Evolutionary conservation across 2,329 filamentous ascomycete species (phyloP).

Genomic region (Macrophomina pseudophaseolina): DNA sequence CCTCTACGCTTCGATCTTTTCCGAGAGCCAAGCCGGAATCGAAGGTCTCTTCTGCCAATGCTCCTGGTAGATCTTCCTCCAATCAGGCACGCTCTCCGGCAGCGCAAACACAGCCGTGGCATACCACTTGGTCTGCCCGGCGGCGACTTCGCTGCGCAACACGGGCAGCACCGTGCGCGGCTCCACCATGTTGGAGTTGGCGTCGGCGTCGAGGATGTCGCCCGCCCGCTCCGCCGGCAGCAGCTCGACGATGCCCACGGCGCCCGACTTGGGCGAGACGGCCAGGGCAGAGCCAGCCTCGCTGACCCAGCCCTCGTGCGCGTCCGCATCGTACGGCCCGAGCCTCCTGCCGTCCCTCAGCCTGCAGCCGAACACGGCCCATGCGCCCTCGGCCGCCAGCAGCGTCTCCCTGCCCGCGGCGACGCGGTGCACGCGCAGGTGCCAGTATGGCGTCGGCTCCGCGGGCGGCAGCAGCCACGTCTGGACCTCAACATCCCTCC

Average conservation of each 20-base stretch:
- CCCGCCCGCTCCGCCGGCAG: constrained; percentile 54
- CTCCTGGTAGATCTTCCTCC: constrained; percentile 28
- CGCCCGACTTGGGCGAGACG: constrained; percentile 56
- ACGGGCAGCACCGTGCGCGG: constrained; percentile 74
- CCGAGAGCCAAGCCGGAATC: constrained; percentile 35
- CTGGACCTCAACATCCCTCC: constrained; percentile 68
- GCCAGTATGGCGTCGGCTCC: constrained; percentile 69
- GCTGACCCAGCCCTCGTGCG: constrained; percentile 46
- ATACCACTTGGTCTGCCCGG: constrained; percentile 68
- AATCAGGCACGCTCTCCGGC: constrained; percentile 46
- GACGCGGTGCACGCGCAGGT: constrained; percentile 69
- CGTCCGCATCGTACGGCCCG: constrained; percentile 44
- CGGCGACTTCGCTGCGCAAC: constrained; percentile 65
- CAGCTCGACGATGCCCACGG: constrained; percentile 57
- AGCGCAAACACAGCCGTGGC: constrained; percentile 74
- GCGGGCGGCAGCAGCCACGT: constrained; percentile 70
- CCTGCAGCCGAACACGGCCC: constrained; percentile 69
- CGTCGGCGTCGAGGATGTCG: constrained; percentile 71
- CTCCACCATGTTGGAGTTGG: constrained; percentile 78
- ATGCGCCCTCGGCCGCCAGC: constrained; percentile 75
- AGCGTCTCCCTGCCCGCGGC: constrained; percentile 61
- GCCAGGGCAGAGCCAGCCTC: constrained; percentile 39
- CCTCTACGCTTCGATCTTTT: constrained; percentile 26
- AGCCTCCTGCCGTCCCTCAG: constrained; percentile 64
- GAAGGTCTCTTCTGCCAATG: constrained; percentile 41